phyloP scores from a whole-genome alignment of 2,329 filamentous ascomycete species.

The Fusarium coffeatum region DNA sequence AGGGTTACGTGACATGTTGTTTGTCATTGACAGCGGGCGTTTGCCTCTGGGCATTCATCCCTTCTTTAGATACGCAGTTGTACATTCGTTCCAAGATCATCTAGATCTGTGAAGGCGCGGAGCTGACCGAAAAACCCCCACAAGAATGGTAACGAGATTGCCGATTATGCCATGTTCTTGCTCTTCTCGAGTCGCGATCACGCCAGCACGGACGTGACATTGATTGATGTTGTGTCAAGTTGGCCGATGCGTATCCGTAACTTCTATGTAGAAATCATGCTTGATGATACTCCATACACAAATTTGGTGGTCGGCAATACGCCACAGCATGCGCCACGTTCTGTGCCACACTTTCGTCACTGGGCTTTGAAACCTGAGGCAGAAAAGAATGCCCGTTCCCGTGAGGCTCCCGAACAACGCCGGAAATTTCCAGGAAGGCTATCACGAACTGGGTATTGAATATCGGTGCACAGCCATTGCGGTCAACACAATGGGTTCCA shows the following conservation, averaged over 20 bases:
- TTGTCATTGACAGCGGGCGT: not conserved
- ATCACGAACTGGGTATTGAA: constrained; percentile 48
- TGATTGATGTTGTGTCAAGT: constrained; percentile 2
- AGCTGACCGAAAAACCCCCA: not conserved
- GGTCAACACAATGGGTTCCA: constrained; percentile 65
- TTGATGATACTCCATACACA: not conserved
- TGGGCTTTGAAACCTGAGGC: constrained; percentile 48
- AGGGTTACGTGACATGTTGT: constrained; percentile 9
- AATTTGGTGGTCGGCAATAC: constrained; percentile 8
- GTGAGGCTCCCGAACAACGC: constrained; percentile 51
- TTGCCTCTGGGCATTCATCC: constrained; percentile 3
- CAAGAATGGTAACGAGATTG: constrained; percentile 4
- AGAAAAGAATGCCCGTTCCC: constrained; percentile 43
- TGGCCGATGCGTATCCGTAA: not conserved
- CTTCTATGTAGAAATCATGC: not conserved
- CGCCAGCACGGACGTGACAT: constrained; percentile 13
- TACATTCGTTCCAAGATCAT: constrained; percentile 21
- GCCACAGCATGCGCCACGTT: constrained; percentile 7
- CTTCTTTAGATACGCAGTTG: constrained; percentile 2
- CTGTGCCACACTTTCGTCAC: not conserved
- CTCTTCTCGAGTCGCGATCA: constrained; percentile 9
- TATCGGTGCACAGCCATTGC: constrained; percentile 52
- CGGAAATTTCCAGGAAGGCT: constrained; percentile 51
- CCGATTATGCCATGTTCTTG: constrained; percentile 24
- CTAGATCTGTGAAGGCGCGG: constrained; percentile 17